Evolutionary conservation across 2,329 filamentous ascomycete species (phyloP).

Genomic region (Fusarium sp.): DNA sequence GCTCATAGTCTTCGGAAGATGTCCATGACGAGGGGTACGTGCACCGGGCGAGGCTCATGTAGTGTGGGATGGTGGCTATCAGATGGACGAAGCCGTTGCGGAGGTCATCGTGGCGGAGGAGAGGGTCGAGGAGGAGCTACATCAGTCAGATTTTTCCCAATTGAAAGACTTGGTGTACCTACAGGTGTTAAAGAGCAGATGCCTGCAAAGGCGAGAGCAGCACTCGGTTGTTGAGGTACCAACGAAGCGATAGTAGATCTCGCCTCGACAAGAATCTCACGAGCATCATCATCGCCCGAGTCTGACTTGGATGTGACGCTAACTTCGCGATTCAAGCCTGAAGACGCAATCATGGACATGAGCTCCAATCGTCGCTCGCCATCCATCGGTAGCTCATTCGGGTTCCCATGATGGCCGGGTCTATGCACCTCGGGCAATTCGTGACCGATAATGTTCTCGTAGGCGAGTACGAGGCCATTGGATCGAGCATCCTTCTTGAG

Average conservation of each 20-base stretch:
- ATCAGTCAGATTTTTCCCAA: neutral
- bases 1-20: conserved; percentile 40
- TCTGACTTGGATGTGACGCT: conserved; percentile 41
- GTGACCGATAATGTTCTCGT: conserved; percentile 53
- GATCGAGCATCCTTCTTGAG: conserved; percentile 48
- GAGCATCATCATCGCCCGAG: conserved; percentile 46
- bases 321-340: conserved; percentile 47
- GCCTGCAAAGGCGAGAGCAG: conserved; percentile 52
- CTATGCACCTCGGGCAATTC: conserved; percentile 51
- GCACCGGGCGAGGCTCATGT: conserved; percentile 49
- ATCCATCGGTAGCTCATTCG: conserved; percentile 37
- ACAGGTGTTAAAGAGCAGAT: conserved; percentile 54
- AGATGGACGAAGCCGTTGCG: conserved; percentile 48
- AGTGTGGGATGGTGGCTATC: conserved; percentile 50
- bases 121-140: conserved; percentile 53
- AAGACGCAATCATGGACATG: conserved; percentile 47
- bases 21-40: conserved; percentile 42
- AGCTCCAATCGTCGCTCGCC: conserved; percentile 46
- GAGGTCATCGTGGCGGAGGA: conserved; percentile 49
- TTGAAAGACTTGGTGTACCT: conserved; percentile 14
- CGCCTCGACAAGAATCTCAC: conserved; percentile 45
- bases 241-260: conserved; percentile 45
- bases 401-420: conserved; percentile 44
- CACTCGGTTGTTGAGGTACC: conserved; percentile 44
- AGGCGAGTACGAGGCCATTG: conserved; percentile 49